Base-by-base conservation (phyloP, 75 land plant species). In the Adiantum capillusveneris region DNA sequence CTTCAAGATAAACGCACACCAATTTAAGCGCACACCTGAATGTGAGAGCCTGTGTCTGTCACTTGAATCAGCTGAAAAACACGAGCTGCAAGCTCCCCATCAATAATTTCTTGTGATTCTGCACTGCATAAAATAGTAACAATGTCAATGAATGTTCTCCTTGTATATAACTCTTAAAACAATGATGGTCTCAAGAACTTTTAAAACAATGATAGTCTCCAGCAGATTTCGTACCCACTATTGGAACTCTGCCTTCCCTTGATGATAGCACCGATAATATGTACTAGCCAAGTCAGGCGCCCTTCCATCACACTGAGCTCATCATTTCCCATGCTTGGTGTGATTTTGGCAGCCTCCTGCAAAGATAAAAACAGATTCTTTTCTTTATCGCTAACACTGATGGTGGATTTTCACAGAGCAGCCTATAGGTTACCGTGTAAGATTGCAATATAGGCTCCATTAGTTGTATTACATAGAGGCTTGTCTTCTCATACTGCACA, bases 61-160 rank as follows among this genome's bases (percentile, higher is more conserved):
- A 92, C 66, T 60, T 83, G 87, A 53, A 92, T 78, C 44, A 92
- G 65, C 63, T 85, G 94, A 64, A 92, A 72, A 30, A 88, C 97
- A 46, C 95, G 95, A 41, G 94, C 94, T 69, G 97, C 80, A 58
- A 92, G 85, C 70, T 92, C 97, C 39, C 90, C 97, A 85, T 92
- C 97, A 64, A 92, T 78, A 27, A 85, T 53, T 82, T 92, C 97
- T 41, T 92, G 97, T 26, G 90, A 74, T 50, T 92, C 97, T 46
- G 71, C 52, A 68, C 97, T 92, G 84, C 53, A 78, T 20, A 30
- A 48, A 25, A 20, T 36, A 13, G 27, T 29, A 17, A 51, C 31
- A 44, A 46, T 3, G 6, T 9, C 3, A 24, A 9, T 16, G 3
- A 9, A 11, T 18, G 3, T 2, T 30, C 31, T 30, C 11, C 60